phyloP scores from a whole-genome alignment of 2,329 filamentous ascomycete species.

The Trichoderma citrinoviride region DNA sequence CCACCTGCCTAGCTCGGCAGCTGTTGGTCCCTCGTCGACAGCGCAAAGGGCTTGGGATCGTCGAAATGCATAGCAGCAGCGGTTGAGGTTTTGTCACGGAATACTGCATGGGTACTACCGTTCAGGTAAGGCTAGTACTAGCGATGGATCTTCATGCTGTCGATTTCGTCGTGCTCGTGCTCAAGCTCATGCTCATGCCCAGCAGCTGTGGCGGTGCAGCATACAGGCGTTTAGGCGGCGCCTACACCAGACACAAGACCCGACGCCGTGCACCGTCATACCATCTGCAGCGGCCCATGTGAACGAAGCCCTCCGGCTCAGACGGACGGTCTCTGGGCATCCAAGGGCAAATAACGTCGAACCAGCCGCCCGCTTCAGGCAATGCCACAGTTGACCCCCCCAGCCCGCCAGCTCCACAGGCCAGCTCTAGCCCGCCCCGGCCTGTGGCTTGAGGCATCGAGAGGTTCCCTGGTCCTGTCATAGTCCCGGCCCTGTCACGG shows the following conservation, averaged over 20 bases:
- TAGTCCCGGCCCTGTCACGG: too few relatives aligned
- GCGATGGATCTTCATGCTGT: too few relatives aligned
- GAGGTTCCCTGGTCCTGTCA: neutral
- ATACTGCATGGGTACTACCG: too few relatives aligned
- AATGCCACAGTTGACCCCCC: neutral
- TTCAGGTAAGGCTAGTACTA: too few relatives aligned
- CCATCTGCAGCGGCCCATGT: neutral
- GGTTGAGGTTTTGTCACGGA: too few relatives aligned
- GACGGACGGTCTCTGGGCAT: neutral
- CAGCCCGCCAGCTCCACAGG: conserved; percentile 1
- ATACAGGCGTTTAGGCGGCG: neutral
- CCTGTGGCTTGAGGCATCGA: conserved; percentile 13
- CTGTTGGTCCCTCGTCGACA: too few relatives aligned
- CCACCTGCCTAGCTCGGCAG: too few relatives aligned
- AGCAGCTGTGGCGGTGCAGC: neutral
- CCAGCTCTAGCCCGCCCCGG: conserved; percentile 4
- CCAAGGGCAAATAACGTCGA: conserved; percentile 3
- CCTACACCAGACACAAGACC: neutral
- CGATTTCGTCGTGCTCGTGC: too few relatives aligned
- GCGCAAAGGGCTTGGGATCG: too few relatives aligned
- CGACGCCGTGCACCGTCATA: too few relatives aligned
- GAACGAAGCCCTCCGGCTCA: neutral
- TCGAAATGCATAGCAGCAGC: too few relatives aligned
- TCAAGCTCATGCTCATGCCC: too few relatives aligned
- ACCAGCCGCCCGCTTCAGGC: conserved; percentile 6